A percentile compares a stretch with the other conserved stretches of the same genome.
Evolutionary conservation across 306 rosid genomes (phyloP).

Genomic region (Dryas drummondii): DNA sequence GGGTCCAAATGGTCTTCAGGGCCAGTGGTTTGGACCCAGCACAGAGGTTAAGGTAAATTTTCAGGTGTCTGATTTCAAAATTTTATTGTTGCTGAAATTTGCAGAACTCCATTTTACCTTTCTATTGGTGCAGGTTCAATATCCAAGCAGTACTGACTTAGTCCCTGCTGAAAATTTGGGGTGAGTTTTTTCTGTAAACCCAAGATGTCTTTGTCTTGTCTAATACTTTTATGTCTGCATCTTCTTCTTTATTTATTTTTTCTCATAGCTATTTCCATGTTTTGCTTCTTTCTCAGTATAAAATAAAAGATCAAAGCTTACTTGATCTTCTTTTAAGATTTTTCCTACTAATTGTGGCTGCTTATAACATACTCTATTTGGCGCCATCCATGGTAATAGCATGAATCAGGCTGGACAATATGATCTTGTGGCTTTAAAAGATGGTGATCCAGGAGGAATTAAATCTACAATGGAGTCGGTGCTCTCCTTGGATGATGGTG

Average conservation of each 20-base stretch:
- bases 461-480: conserved; percentile 77
- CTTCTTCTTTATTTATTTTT: neutral
- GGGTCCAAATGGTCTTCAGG: conserved; percentile 91
- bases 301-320: conserved; percentile 10
- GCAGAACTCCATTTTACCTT: conserved; percentile 9
- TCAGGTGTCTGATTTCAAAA: conserved; percentile 2
- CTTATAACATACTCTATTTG: conserved; percentile 29
- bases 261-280: conserved; percentile 22
- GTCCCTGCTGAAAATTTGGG: conserved; percentile 45
- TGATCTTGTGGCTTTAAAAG: conserved; percentile 70
- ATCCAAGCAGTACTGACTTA: conserved; percentile 78
- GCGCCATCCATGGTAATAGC: conserved; percentile 47
- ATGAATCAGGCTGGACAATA: conserved; percentile 60
- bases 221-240: conserved; percentile 15
- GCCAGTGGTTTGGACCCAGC: conserved; percentile 89
- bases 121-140: conserved; percentile 57
- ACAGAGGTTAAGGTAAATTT: conserved; percentile 62
- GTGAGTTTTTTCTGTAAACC: conserved; percentile 38
- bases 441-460: conserved; percentile 46
- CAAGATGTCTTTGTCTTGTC: conserved; percentile 4
- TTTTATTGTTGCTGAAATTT: conserved; percentile 14
- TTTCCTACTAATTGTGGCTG: conserved; percentile 29
- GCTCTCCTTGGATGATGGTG: conserved; percentile 85
- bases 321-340: conserved; percentile 18
- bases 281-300: conserved; percentile 7